phyloP scores from a whole-genome alignment of 2,329 filamentous ascomycete genomes.

The Dichotomopilus funicola region DNA sequence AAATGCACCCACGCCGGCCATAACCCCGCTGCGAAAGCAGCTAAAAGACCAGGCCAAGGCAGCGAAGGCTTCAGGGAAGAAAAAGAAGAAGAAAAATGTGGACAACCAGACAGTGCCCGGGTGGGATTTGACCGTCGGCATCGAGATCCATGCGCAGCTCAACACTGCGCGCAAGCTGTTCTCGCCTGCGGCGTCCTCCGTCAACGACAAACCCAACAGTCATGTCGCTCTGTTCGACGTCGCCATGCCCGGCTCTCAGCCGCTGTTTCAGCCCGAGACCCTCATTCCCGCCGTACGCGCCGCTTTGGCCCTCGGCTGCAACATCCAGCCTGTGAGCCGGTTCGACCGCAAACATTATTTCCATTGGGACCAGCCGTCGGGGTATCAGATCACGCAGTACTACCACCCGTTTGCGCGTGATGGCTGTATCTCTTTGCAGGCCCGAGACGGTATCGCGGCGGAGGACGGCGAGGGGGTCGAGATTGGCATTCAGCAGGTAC shows the following conservation, averaged over 20 bases:
- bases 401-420: constrained; percentile 67
- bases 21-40: constrained; percentile 59
- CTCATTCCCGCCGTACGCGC: constrained; percentile 86
- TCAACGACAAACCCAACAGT: constrained; percentile 67
- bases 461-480: constrained; percentile 64
- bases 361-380: constrained; percentile 94
- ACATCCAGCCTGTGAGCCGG: constrained; percentile 66
- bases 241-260: constrained; percentile 83
- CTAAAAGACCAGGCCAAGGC: constrained; percentile 60
- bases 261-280: constrained; percentile 73
- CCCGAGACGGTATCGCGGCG: constrained; percentile 71
- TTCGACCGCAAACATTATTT: constrained; percentile 99
- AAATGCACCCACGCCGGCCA: constrained; percentile 17
- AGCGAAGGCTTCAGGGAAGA: constrained; percentile 37
- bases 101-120: constrained; percentile 50
- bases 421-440: constrained; percentile 63
- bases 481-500: constrained; percentile 85
- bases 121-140: constrained; percentile 93
- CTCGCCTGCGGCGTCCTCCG: constrained; percentile 59
- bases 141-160: constrained; percentile 95
- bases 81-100: constrained; percentile 41
- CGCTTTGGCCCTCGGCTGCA: constrained; percentile 75
- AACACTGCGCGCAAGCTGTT: constrained; percentile 88
- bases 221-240: constrained; percentile 85
- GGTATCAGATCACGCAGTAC: constrained; percentile 97